phyloP scores from a whole-genome alignment of 768 basidiomycete species.

The Sporobolomyces roseus region DNA sequence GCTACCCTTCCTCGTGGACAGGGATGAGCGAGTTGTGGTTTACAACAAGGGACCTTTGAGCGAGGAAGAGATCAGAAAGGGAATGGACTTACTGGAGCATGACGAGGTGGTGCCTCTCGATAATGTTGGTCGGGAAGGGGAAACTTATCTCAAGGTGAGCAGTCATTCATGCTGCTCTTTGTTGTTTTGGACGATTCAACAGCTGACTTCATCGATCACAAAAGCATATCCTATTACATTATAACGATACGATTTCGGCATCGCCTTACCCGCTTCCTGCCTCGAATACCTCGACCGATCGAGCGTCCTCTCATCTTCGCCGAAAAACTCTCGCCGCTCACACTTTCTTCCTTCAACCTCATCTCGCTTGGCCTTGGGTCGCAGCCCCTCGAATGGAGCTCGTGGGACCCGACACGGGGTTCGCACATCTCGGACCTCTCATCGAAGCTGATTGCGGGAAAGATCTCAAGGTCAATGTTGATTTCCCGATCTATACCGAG shows the following conservation, averaged over 20 bases:
- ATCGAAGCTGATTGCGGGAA: conserved; percentile 43
- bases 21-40: conserved; percentile 40
- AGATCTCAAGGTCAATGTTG: conserved; percentile 36
- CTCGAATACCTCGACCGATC: background rate
- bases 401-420: conserved; percentile 43
- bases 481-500: conserved; percentile 29
- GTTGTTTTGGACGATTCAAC: too few relatives aligned
- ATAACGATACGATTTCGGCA: conserved; percentile 37
- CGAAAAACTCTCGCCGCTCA: conserved; percentile 40
- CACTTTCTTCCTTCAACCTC: conserved; percentile 49
- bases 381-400: conserved; percentile 44
- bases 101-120: conserved; percentile 46
- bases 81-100: conserved; percentile 30
- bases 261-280: background rate
- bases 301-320: too few relatives aligned
- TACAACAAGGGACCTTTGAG: conserved; percentile 44
- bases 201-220: too few relatives aligned
- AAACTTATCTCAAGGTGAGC: conserved; percentile 48
- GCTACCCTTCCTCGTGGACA: background rate
- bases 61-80: conserved; percentile 24
- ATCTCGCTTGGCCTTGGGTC: conserved; percentile 48
- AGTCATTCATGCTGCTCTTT: too few relatives aligned
- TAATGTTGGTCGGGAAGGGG: conserved; percentile 48
- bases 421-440: conserved; percentile 48
- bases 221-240: conserved; percentile 46